phyloP scores from a whole-genome alignment of 2,329 filamentous ascomycete genomes.

The Coniochaeta sp. region DNA sequence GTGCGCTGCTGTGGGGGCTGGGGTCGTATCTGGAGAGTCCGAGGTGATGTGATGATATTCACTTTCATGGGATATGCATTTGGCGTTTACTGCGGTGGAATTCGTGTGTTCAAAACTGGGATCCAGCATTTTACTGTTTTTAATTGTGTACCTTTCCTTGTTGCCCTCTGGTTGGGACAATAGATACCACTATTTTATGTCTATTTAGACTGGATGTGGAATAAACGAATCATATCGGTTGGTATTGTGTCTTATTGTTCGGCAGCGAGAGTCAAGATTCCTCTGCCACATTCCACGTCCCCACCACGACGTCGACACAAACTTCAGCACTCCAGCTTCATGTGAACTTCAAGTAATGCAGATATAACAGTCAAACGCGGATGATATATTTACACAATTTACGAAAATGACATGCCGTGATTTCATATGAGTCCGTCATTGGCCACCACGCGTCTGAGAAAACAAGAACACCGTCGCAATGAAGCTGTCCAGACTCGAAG shows the following conservation, averaged over 20 bases:
- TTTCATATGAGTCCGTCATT: neutral
- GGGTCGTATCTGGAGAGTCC: slow-evolving; percentile 41
- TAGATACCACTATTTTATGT: neutral
- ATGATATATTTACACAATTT: neutral
- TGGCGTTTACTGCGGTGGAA: neutral
- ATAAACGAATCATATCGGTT: neutral
- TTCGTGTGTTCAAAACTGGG: neutral
- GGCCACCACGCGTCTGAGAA: neutral
- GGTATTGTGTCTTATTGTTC: neutral
- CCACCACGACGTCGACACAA: neutral
- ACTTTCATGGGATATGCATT: neutral
- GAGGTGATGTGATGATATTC: neutral
- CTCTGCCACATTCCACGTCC: neutral
- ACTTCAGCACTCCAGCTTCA: neutral
- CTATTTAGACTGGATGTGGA: neutral
- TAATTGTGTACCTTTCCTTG: neutral
- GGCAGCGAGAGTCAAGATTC: neutral
- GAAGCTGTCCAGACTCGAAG: neutral
- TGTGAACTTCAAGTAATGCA: neutral
- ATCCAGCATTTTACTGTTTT: neutral
- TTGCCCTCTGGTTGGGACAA: neutral
- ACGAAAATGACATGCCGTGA: neutral
- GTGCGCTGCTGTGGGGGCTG: slow-evolving; percentile 50
- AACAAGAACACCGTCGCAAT: neutral
- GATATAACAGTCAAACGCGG: neutral